Evolutionary conservation across 805 yeast genomes (phyloP).

Genomic region (Metschnikowia matae): DNA sequence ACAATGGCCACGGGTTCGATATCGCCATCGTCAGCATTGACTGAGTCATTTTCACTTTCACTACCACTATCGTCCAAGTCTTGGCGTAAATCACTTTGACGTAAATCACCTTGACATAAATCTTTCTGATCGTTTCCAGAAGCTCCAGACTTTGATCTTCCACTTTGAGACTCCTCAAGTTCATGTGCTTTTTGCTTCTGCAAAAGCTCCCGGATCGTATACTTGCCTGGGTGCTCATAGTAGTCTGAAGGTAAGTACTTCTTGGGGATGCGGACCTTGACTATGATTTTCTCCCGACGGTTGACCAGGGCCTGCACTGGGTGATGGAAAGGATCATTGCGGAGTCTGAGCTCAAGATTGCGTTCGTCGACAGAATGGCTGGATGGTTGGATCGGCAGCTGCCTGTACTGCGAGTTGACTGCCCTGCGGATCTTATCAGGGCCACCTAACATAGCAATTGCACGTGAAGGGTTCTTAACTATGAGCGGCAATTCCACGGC

Average conservation of each 20-base stretch:
- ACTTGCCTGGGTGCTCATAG: slow-evolving; percentile 26
- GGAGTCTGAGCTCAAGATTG: slow-evolving; percentile 39
- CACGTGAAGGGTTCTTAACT: slow-evolving; percentile 59
- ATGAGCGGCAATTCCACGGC: slow-evolving; percentile 76
- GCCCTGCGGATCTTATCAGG: slow-evolving; percentile 37
- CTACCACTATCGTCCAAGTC: background rate
- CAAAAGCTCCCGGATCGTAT: slow-evolving; percentile 42
- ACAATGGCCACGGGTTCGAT: slow-evolving; percentile 65
- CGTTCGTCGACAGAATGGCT: slow-evolving; percentile 27
- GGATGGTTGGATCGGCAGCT: slow-evolving; percentile 19
- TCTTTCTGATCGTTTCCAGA: background rate
- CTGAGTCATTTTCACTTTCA: background rate
- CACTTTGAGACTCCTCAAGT: slow-evolving; percentile 26
- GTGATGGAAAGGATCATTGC: slow-evolving; percentile 49
- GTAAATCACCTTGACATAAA: too few species aligned
- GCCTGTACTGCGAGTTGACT: slow-evolving; percentile 32
- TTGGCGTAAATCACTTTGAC: too few species aligned
- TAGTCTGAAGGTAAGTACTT: slow-evolving; percentile 39
- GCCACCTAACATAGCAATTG: slow-evolving; percentile 71
- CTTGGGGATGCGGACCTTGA: slow-evolving; percentile 61
- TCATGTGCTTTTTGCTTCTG: slow-evolving; percentile 22
- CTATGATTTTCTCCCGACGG: slow-evolving; percentile 52
- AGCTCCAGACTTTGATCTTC: background rate
- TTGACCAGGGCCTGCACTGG: slow-evolving; percentile 56
- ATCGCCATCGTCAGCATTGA: background rate